phyloP scores from a whole-genome alignment of 257 asterid species.

The Gardenia jasminoides region DNA sequence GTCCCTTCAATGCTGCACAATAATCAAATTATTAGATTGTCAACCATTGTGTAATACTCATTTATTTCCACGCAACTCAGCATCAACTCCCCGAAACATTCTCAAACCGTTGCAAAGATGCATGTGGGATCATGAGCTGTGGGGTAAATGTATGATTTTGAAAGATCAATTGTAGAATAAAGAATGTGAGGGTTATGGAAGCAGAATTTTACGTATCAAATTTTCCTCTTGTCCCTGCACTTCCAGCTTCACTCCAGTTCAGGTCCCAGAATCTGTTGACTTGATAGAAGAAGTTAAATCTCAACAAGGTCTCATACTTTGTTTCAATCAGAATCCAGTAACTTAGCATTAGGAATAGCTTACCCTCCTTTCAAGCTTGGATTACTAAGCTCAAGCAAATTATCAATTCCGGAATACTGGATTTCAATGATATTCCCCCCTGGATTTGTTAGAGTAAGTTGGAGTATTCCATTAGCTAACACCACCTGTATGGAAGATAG shows the following conservation, averaged over 20 bases:
- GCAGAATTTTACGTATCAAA: slow-evolving; percentile 34
- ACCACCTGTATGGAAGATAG: slow-evolving; percentile 33
- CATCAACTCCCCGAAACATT: neutral
- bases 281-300: neutral
- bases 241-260: slow-evolving; percentile 46
- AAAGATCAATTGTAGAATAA: no score
- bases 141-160: no score
- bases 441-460: slow-evolving; percentile 46
- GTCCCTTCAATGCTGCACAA: slow-evolving; percentile 65
- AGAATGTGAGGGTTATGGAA: neutral
- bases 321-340: neutral
- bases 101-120: neutral
- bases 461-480: slow-evolving; percentile 49
- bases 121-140: no score
- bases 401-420: slow-evolving; percentile 45
- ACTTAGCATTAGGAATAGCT: neutral
- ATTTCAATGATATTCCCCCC: slow-evolving; percentile 42
- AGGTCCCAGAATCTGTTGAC: slow-evolving; percentile 45
- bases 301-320: neutral
- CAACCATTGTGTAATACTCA: neutral
- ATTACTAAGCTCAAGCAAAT: slow-evolving; percentile 46
- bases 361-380: slow-evolving; percentile 55
- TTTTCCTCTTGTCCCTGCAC: slow-evolving; percentile 44
- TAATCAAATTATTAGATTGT: neutral
- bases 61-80: neutral